A percentile compares a stretch with the other conserved stretches of the same genome.
Evolutionary conservation across 2,329 filamentous ascomycete species (phyloP).

Genomic region (Dissoconium aciculare): DNA sequence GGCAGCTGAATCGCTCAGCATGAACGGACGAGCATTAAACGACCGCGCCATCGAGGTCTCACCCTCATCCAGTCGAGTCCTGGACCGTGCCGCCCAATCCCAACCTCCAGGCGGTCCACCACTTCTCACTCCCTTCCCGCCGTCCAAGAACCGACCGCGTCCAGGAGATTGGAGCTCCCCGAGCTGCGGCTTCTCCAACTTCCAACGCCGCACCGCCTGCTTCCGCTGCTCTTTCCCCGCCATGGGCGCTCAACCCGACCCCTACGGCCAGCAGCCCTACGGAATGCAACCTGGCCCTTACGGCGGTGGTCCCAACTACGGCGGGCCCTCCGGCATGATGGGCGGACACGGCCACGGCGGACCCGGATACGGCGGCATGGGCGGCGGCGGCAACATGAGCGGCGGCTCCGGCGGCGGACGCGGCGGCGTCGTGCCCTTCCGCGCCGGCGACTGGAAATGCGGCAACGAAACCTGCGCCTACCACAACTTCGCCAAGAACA

Average conservation of each 20-base stretch:
- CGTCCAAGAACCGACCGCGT: conserved; percentile 93
- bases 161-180: conserved; percentile 99
- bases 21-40: conserved; percentile 96
- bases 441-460: conserved; percentile 97
- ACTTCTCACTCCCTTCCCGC: conserved; percentile 91
- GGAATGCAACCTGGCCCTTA: conserved; percentile 26
- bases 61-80: conserved; percentile 87
- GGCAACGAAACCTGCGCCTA: conserved; percentile 94
- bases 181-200: conserved; percentile 97
- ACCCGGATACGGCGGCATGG: conserved; percentile 31
- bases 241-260: conserved; percentile 62
- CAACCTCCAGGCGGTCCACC: conserved; percentile 22
- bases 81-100: conserved; percentile 76
- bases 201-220: conserved; percentile 93
- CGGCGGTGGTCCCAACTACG: conserved; percentile 26
- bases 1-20: conserved; percentile 95
- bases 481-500: conserved; percentile 99
- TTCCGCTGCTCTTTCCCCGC: conserved; percentile 99
- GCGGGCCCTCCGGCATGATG: conserved; percentile 65
- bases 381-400: conserved; percentile 42
- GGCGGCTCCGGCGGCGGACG: conserved; percentile 44
- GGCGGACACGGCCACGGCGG: conserved; percentile 50
- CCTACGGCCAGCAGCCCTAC: conserved; percentile 39
- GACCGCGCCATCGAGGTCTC: conserved; percentile 99
- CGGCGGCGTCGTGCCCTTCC: conserved; percentile 74